Base-by-base conservation (phyloP, 2,329 filamentous ascomycete species). In the Setomelanomma holmii region DNA sequence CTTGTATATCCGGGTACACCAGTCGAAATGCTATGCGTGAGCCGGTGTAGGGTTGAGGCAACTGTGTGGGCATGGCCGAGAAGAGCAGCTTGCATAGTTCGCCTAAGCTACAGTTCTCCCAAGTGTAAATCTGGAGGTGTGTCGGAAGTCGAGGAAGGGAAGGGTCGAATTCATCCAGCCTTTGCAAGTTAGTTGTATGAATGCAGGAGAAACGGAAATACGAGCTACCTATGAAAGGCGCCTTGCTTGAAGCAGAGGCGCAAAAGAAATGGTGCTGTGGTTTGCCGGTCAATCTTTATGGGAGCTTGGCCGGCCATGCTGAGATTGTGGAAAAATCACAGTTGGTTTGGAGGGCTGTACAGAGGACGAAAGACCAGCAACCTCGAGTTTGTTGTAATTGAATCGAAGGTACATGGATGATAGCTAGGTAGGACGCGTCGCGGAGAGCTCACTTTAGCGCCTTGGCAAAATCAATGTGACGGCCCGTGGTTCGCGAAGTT, bases 21-120 rank as follows among this genome's bases (percentile, higher is more conserved):
- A 96, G 84, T 41, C 93, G 89, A 77, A 95, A 98, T 55, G 86
- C 87, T n/a, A 97, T 82, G 47, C 93, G 86, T 7, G 92, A 93
- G 55, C 93, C 93, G 35, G 92, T 83, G 5, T 88, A 84, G 0
- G 90, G 90, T 33, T 82, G 79, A 0, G 92, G 91, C 2, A 96
- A 83, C 17, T 91, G 78, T 2, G 80, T 77, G 0, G 90, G 89
- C 1, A 90, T 80, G 1, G 88, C 83, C 44, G 85, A 84, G 22
- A 86, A 85, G 50, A 98, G 83, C 47, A 93, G 87, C 50, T 90
- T 85, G 19, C 89, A 87, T 30, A 98, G 86, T 74, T 97, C 92
- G 60, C 84, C 81, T 20, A 98, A 83, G 2, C 89, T 91, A 77
- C 90, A 93, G 65, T 85, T 86, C 50, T 86, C 83, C 89, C 91